Evolutionary conservation across 2,329 filamentous ascomycete genomes (phyloP).

Genomic region (Colletotrichum brevisporum): DNA sequence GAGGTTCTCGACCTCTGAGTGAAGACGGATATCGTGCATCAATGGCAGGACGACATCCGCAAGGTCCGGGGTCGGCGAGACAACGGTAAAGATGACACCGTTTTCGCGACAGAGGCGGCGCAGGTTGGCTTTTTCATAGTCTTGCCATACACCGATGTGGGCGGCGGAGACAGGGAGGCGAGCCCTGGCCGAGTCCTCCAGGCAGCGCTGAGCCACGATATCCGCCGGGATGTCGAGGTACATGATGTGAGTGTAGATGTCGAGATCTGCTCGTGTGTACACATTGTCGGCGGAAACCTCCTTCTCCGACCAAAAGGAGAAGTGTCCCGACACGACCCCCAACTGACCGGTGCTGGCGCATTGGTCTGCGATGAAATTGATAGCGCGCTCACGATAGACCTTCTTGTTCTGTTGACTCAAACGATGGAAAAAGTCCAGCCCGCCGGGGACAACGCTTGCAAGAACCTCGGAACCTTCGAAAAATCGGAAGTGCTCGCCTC

Average conservation of each 20-base stretch:
- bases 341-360: constrained; percentile 50
- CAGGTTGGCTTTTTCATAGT: constrained; percentile 59
- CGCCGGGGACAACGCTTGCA: constrained; percentile 56
- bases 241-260: constrained; percentile 69
- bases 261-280: constrained; percentile 60
- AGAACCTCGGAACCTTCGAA: constrained; percentile 69
- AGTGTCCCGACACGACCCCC: constrained; percentile 69
- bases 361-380: constrained; percentile 57
- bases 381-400: constrained; percentile 58
- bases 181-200: constrained; percentile 52
- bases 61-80: constrained; percentile 37
- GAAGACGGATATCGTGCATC: constrained; percentile 54
- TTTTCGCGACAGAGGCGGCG: constrained; percentile 59
- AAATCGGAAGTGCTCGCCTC: constrained; percentile 55
- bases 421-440: constrained; percentile 62
- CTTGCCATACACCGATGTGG: constrained; percentile 63
- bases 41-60: constrained; percentile 45
- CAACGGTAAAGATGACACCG: constrained; percentile 61
- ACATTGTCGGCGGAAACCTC: constrained; percentile 48
- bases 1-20: constrained; percentile 56
- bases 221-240: constrained; percentile 63
- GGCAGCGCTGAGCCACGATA: constrained; percentile 54
- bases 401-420: constrained; percentile 54
- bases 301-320: constrained; percentile 65
- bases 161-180: constrained; percentile 50